Percentiles rank a stretch among this genome's conserved stretches.
Evolutionary conservation across 2,329 filamentous ascomycete genomes (phyloP).

Genomic region (Clarireedia hainanense): DNA sequence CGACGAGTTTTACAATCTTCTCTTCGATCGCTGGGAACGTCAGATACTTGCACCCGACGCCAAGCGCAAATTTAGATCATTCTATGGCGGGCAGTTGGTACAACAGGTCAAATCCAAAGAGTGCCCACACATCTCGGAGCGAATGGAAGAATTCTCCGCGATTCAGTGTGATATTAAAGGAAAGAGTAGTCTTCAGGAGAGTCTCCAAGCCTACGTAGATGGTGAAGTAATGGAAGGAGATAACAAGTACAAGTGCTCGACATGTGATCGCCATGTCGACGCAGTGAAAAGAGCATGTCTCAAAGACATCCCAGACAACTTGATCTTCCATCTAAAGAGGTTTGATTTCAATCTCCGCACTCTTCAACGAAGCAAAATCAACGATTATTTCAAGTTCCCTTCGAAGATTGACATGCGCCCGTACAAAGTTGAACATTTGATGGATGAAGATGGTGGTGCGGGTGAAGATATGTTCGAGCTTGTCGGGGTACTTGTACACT

Average conservation of each 20-base stretch:
- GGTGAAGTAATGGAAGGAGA: slow-evolving; percentile 98
- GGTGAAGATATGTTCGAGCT: slow-evolving; percentile 79
- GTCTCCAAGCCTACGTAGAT: slow-evolving; percentile 88
- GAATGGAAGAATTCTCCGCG: slow-evolving; percentile 83
- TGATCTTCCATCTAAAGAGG: slow-evolving; percentile 91
- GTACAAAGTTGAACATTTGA: slow-evolving; percentile 82
- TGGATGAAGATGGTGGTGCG: slow-evolving; percentile 46
- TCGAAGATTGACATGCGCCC: slow-evolving; percentile 74
- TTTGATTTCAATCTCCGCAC: slow-evolving; percentile 76
- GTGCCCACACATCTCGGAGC: slow-evolving; percentile 87
- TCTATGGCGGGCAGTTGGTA: slow-evolving; percentile 86
- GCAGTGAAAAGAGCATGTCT: slow-evolving; percentile 89
- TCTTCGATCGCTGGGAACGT: slow-evolving; percentile 85
- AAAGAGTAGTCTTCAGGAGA: slow-evolving; percentile 75
- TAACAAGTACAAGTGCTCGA: slow-evolving; percentile 96
- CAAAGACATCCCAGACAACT: slow-evolving; percentile 84
- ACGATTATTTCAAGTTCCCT: slow-evolving; percentile 89
- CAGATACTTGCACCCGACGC: slow-evolving; percentile 62
- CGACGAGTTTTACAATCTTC: slow-evolving; percentile 91
- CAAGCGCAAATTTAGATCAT: slow-evolving; percentile 67
- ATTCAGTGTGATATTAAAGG: slow-evolving; percentile 96
- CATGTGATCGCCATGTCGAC: slow-evolving; percentile 81
- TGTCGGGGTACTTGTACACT: slow-evolving; percentile 90
- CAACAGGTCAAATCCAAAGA: slow-evolving; percentile 95
- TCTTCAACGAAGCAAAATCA: slow-evolving; percentile 82